These are phyloP conservation scores for Kuraishia cidri DNA, from an alignment of 805 yeast genomes.

Conservation along the genomic window DNA sequence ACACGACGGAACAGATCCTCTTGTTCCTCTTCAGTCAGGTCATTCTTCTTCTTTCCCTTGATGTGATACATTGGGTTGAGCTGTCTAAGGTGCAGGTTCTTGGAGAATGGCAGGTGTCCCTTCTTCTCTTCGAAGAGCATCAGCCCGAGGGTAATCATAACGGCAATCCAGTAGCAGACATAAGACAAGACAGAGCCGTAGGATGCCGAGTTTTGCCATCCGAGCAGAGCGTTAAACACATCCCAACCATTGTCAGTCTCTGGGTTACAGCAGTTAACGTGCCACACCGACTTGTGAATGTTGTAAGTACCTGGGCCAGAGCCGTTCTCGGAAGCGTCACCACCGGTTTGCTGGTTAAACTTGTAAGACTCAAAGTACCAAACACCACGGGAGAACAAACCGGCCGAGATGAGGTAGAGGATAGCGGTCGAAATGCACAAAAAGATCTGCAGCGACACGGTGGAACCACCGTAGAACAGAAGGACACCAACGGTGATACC, in stretches of 20 bases:
- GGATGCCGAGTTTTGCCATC: slow-evolving; percentile 97
- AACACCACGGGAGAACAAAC: slow-evolving; percentile 86
- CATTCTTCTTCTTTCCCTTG: slow-evolving; percentile 57
- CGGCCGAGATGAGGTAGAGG: slow-evolving; percentile 84
- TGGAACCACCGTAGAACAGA: slow-evolving; percentile 76
- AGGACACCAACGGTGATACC: slow-evolving; percentile 66
- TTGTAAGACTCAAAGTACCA: slow-evolving; percentile 78
- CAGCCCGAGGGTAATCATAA: slow-evolving; percentile 44
- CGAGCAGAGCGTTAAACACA: slow-evolving; percentile 86
- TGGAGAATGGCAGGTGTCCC: slow-evolving; percentile 72
- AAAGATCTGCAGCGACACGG: slow-evolving; percentile 79
- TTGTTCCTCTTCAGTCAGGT: slow-evolving; percentile 42
- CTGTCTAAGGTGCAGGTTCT: slow-evolving; percentile 34
- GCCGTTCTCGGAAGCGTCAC: slow-evolving; percentile 92
- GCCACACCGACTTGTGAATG: slow-evolving; percentile 77
- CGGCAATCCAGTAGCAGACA: slow-evolving; percentile 77
- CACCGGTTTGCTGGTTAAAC: slow-evolving; percentile 68
- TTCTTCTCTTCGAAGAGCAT: slow-evolving; percentile 78
- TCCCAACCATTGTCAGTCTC: slow-evolving; percentile 93
- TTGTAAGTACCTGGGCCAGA: slow-evolving; percentile 94
- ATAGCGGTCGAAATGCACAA: slow-evolving; percentile 82
- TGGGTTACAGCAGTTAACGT: slow-evolving; percentile 96
- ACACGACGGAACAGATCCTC: slow-evolving; percentile 38
- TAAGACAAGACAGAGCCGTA: slow-evolving; percentile 86
- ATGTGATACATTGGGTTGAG: slow-evolving; percentile 69